Conservation (phyloP, 345 rosid genomes). For the Eucalyptus marginata region DNA sequence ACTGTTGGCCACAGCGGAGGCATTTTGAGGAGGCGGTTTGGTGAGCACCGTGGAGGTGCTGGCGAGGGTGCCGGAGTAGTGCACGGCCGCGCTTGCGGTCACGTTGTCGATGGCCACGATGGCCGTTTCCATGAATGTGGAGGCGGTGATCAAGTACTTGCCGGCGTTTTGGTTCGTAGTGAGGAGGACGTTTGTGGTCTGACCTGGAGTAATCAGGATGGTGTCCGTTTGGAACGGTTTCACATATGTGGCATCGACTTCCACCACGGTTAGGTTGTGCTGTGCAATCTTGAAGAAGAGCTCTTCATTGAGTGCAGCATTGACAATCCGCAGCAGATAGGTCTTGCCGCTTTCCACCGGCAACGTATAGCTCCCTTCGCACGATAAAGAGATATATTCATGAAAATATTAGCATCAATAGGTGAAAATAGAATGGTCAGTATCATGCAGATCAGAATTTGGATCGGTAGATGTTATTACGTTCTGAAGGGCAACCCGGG, state of each 20-base stretch:
- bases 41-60: conserved; percentile 13
- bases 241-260: conserved; percentile 51
- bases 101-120: conserved; percentile 29
- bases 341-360: conserved; percentile 42
- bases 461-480: neutral
- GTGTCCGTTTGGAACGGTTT: conserved; percentile 44
- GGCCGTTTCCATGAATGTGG: conserved; percentile 49
- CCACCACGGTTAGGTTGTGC: conserved; percentile 55
- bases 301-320: conserved; percentile 66
- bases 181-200: conserved; percentile 58
- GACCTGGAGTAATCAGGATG: conserved; percentile 47
- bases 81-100: conserved; percentile 45
- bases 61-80: conserved; percentile 27
- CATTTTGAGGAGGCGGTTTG: conserved; percentile 36
- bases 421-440: neutral
- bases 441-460: neutral
- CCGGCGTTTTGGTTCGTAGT: conserved; percentile 31
- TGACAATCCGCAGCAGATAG: conserved; percentile 38
- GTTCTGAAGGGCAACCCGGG: conserved; percentile 25
- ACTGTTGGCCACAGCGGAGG: conserved; percentile 40
- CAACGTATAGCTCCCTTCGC: conserved; percentile 22
- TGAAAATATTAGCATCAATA: neutral
- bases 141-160: conserved; percentile 50
- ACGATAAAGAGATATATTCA: neutral
- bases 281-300: conserved; percentile 51